phyloP scores from a whole-genome alignment of 371 early-diverging fungal genomes.

The Mortierella sp. region DNA sequence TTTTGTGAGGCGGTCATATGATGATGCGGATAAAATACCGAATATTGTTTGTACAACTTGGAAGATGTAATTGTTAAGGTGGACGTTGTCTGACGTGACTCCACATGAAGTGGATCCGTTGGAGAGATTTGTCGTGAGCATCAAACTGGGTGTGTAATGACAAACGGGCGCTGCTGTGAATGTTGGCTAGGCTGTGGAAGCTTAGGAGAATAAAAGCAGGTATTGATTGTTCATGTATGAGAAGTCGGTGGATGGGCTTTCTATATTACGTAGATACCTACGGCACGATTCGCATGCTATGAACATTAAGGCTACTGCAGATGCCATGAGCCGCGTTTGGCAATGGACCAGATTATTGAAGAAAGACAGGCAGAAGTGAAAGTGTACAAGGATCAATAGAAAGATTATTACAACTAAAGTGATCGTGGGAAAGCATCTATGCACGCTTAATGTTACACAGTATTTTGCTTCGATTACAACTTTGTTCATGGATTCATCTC shows the following conservation, averaged over 20 bases:
- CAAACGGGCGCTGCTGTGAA: constrained; percentile 1
- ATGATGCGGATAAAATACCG: background rate
- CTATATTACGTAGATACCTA: too few relatives aligned
- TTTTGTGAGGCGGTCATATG: constrained; percentile 6
- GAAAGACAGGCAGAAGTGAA: too few relatives aligned
- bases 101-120: constrained; percentile 16
- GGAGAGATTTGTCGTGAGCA: background rate
- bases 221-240: background rate
- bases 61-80: background rate
- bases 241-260: background rate
- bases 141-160: constrained; percentile 7
- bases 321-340: too few relatives aligned
- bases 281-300: too few relatives aligned
- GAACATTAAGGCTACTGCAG: too few relatives aligned
- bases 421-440: too few relatives aligned
- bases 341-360: too few relatives aligned
- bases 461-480: too few relatives aligned
- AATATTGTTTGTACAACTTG: constrained; percentile 16
- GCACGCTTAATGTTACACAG: too few relatives aligned
- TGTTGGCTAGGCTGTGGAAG: background rate
- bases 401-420: too few relatives aligned
- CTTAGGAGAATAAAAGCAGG: background rate
- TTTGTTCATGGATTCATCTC: too few relatives aligned
- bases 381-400: too few relatives aligned
- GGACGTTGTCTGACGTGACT: constrained; percentile 1